A percentile compares a stretch with the other conserved stretches of the same genome.
These are phyloP conservation scores for Fragaria ananassa DNA, from an alignment of 306 rosid species.

Conservation along the genomic window DNA sequence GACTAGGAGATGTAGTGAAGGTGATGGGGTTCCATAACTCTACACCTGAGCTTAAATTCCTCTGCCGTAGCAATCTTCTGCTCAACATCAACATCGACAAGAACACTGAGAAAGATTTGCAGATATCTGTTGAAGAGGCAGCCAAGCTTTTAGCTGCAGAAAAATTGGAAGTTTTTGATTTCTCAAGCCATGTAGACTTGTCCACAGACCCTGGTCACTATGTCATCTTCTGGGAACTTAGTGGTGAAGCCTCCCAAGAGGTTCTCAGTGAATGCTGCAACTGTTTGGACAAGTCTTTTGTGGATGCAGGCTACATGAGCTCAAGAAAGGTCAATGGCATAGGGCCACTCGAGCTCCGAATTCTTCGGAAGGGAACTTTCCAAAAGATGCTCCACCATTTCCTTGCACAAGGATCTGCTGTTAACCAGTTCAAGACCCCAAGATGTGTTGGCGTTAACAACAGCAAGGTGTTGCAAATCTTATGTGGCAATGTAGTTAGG, in stretches of 20 bases:
- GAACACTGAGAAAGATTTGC: constrained; percentile 81
- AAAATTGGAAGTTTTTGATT: constrained; percentile 73
- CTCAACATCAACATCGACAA: constrained; percentile 79
- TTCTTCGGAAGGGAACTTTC: constrained; percentile 74
- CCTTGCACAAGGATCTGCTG: constrained; percentile 56
- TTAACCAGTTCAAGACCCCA: constrained; percentile 85
- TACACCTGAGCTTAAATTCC: constrained; percentile 70
- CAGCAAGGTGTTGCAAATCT: constrained; percentile 52
- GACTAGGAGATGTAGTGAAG: constrained; percentile 80
- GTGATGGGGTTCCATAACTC: constrained; percentile 75
- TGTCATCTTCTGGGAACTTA: constrained; percentile 81
- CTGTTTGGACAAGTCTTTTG: constrained; percentile 61
- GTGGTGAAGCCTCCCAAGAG: constrained; percentile 62
- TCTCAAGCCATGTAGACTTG: constrained; percentile 59
- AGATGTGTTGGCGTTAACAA: constrained; percentile 61
- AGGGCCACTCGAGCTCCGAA: constrained; percentile 65
- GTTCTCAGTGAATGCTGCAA: constrained; percentile 71
- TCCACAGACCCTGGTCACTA: constrained; percentile 80
- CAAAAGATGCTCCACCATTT: constrained; percentile 63
- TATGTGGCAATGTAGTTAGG: constrained; percentile 55
- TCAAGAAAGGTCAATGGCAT: constrained; percentile 62
- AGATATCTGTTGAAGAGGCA: constrained; percentile 65
- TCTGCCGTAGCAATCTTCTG: constrained; percentile 60
- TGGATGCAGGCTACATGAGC: constrained; percentile 66
- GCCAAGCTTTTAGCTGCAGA: constrained; percentile 50